Base-by-base conservation (phyloP, 352 stramenopile species). In the Plasmopara muralis region DNA sequence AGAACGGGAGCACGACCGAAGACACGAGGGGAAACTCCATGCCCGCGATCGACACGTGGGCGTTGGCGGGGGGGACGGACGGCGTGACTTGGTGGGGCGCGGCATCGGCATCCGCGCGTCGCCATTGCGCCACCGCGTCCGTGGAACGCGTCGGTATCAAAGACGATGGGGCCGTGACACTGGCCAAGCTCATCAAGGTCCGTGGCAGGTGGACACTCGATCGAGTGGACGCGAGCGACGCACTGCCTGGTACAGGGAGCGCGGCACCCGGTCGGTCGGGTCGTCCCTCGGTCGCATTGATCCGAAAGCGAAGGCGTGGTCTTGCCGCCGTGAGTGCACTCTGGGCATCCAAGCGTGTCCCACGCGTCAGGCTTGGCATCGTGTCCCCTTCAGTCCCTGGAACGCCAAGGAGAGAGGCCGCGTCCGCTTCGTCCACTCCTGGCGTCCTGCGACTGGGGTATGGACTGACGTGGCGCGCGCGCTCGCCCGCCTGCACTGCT, bases 1-100 rank as follows among this genome's bases (percentile, higher is more conserved):
- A 74, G 28, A 83, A 79, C 4, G 74, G 74, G 43, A 83, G 78
- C 37, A 85, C 64, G 33, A 84, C 62, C 14, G 74, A 80, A n/a
- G 63, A 64, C 48, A 69, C 53, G 9, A 83, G 52, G 4, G 71
- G 74, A 5, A 72, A 20, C 12, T 60, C 59, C 20, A 83, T 58
- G 10, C 59, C 59, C 29, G 65, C 45, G 34, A 81, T 70, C 2
- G 68, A 71, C 9, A 76, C 60, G 14, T 55, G 67, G 31, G 51
- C 37, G 2, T 60, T 47, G 13, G 56, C 16, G 9, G 55, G 44
- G 0, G 64, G 47, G 16, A 52, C 6, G n/a, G 53, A 33, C 1
- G 15, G 41, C 25, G 39, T 45, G 4, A n/a, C 34, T 18, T 65
- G 31, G n/a, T 48, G 41, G 25, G 18, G 38, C 37, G 6, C 20